A percentile compares a stretch with the other conserved stretches of the same genome.
These are phyloP conservation scores for Sugiyamaella neomexicana DNA, from an alignment of 1,139 yeast genomes.

Conservation along the genomic window DNA sequence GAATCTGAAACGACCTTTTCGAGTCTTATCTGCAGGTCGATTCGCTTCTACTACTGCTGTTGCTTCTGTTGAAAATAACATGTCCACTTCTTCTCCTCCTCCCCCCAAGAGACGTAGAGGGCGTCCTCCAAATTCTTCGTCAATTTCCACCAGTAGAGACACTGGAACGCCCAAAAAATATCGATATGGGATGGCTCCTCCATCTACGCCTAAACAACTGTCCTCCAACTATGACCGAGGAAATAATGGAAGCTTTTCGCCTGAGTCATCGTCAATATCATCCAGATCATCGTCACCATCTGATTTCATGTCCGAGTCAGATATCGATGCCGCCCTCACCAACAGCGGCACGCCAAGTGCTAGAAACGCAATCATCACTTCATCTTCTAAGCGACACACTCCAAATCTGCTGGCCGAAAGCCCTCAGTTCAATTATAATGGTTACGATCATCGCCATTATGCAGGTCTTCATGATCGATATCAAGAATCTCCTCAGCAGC, in stretches of 20 bases:
- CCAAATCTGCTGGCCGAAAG: conserved; percentile 11
- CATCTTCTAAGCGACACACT: conserved; percentile 6
- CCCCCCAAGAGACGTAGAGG: conserved; percentile 14
- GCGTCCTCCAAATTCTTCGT: conserved; percentile 9
- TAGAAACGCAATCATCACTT: conserved; percentile 11
- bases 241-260: conserved; percentile 25
- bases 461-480: conserved; percentile 1
- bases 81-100: neutral
- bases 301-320: conserved; percentile 39
- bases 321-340: conserved; percentile 31
- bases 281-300: conserved; percentile 40
- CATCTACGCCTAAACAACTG: conserved; percentile 17
- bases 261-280: conserved; percentile 37
- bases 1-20: conserved; percentile 3
- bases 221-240: conserved; percentile 15
- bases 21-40: conserved; percentile 4
- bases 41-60: neutral
- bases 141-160: neutral
- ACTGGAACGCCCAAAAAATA: conserved; percentile 5
- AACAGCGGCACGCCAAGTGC: conserved; percentile 17
- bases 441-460: conserved; percentile 4
- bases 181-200: conserved; percentile 13
- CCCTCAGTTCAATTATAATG: conserved; percentile 7
- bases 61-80: neutral
- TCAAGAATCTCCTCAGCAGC: conserved; percentile 6